Conservation (phyloP, 306 rosid genomes). For the Vigna unguiculata region DNA sequence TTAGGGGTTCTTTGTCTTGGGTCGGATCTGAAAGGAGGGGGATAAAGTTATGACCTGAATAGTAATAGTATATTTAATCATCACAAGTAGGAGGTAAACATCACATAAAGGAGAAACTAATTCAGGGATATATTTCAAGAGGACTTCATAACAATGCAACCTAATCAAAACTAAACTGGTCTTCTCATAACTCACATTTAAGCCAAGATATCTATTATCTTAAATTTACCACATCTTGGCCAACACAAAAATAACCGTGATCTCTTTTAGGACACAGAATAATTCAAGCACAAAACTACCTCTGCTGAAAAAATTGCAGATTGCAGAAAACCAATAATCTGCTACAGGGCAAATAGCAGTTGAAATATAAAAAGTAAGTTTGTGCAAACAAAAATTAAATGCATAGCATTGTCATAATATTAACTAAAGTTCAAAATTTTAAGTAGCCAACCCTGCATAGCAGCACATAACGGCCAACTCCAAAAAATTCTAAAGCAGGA, state of each 20-base stretch:
- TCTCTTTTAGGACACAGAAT: slow-evolving; percentile 27
- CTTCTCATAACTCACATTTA: slow-evolving; percentile 27
- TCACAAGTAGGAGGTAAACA: background rate
- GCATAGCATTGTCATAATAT: background rate
- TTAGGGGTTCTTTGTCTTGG: slow-evolving; percentile 64
- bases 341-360: background rate
- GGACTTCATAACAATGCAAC: slow-evolving; percentile 35
- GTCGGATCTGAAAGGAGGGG: slow-evolving; percentile 57
- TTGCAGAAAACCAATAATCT: background rate
- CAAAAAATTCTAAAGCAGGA: background rate
- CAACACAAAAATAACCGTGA: slow-evolving; percentile 17
- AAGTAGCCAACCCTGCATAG: background rate
- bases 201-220: slow-evolving; percentile 17
- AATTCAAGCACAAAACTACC: slow-evolving; percentile 31
- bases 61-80: slow-evolving; percentile 18
- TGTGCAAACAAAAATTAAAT: background rate
- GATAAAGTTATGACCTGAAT: slow-evolving; percentile 28
- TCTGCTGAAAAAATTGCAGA: slow-evolving; percentile 8
- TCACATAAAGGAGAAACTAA: slow-evolving; percentile 17
- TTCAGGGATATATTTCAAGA: slow-evolving; percentile 14
- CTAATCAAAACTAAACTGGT: slow-evolving; percentile 11
- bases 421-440: background rate
- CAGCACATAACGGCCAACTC: background rate
- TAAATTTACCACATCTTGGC: slow-evolving; percentile 2
- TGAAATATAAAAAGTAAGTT: background rate